Evolutionary conservation across 2,329 filamentous ascomycete genomes (phyloP), one percentile per base, ranked within the genome.

Genomic region (Colletotrichum sojae): DNA sequence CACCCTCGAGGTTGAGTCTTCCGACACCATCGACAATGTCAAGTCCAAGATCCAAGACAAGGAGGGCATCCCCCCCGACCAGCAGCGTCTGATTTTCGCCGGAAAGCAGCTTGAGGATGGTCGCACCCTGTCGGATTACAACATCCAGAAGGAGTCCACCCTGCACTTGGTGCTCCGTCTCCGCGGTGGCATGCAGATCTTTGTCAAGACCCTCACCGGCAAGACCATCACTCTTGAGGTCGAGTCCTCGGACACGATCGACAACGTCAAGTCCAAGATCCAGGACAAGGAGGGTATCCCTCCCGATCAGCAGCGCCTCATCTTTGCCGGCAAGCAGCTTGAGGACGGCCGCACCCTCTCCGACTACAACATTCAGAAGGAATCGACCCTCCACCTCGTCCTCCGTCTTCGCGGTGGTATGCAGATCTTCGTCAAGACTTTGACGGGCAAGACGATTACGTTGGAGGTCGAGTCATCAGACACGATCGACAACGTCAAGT

Each of bases 231-330:
- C 94, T 6, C 86, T 97, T 2, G 94, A 97, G 84, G 94, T 97
- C 1, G 94, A 97, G 81, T 94, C 92, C 0, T 93, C 90, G 1
- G 94, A 97, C 76, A 97, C 94, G 48, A 97, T 97, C 82, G 94
- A 97, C 86, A 97, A 97, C 71, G 95, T 98, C 46, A 98, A 98
- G 90, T 90, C 88, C 58, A 98, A 98, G 89, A 98, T 98, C 51
- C 95, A 98, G 83, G 95, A 98, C 78, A 98, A 98, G 89, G 95
- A 98, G 83, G 95, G 95, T 27, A 98, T 98, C 65, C 95, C 95
- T 54, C 95, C 95, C 12, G 95, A 98, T 79, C 95, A 98, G 83
- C 95, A 98, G 86, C 95, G 95, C 75, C 83, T 98, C 74, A 98
- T 98, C 81, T 98, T 98, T 75, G 95, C 95, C 52, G 95, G 95